These are phyloP conservation scores for Colletotrichum tamarilloi DNA, from an alignment of 2,329 filamentous ascomycete species.

Conservation along the genomic window DNA sequence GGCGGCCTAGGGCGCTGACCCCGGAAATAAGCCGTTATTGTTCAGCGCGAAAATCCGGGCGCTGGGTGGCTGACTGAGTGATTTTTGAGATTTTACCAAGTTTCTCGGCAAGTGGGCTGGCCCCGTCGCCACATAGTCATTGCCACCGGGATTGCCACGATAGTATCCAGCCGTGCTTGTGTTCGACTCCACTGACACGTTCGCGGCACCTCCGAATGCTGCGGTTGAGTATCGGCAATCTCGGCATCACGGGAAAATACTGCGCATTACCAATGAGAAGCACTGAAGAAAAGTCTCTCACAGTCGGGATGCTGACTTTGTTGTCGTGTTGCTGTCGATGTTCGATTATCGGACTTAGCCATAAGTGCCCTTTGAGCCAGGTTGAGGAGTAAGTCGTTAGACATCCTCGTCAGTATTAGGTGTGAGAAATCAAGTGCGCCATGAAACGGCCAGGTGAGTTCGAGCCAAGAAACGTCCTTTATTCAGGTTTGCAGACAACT, in stretches of 20 bases:
- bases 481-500: not conserved
- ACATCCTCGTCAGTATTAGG: not conserved
- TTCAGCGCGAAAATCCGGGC: not conserved
- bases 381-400: not conserved
- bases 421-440: not conserved
- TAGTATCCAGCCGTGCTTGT: not conserved
- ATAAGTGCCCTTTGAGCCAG: not conserved
- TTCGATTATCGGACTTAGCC: not conserved
- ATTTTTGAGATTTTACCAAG: not conserved
- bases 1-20: not conserved
- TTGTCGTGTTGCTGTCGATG: not conserved
- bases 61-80: not conserved
- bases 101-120: not conserved
- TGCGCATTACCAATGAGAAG: rapidly evolving
- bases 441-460: not conserved
- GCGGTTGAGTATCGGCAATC: not conserved
- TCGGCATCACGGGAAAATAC: not conserved
- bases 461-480: not conserved
- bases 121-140: not conserved
- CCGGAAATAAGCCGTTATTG: not conserved
- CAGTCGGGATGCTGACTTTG: not conserved
- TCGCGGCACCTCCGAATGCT: not conserved
- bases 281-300: not conserved
- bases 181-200: not conserved
- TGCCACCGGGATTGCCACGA: not conserved